These are phyloP conservation scores for Ceratobasidium sp. DNA, from an alignment of 1,284 basidiomycete genomes.

Conservation along the genomic window DNA sequence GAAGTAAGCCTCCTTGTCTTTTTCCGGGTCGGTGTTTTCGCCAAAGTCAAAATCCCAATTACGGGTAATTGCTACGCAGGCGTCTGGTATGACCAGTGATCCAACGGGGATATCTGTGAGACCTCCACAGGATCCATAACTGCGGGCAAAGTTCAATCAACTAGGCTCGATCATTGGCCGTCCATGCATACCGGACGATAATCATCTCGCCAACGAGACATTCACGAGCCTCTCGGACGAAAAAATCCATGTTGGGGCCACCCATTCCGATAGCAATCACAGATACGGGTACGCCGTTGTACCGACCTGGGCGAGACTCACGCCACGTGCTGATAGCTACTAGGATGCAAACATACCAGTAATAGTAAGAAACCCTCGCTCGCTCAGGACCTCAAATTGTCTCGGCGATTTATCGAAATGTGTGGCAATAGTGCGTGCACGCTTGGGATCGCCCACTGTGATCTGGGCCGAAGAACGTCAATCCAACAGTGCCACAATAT, in stretches of 20 bases:
- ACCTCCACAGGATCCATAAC: conserved; percentile 81
- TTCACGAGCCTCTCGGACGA: conserved; percentile 81
- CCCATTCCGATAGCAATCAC: conserved; percentile 88
- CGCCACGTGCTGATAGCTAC: background rate
- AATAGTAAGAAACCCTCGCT: conserved; percentile 80
- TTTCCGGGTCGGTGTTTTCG: conserved; percentile 2
- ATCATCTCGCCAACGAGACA: conserved; percentile 78
- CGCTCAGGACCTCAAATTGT: conserved; percentile 67
- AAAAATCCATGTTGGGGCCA: conserved; percentile 79
- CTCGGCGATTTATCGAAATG: conserved; percentile 60
- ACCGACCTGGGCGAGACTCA: conserved; percentile 50
- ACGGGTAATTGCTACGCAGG: conserved; percentile 69
- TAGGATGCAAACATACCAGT: conserved; percentile 57
- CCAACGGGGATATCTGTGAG: conserved; percentile 73
- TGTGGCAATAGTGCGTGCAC: conserved; percentile 66
- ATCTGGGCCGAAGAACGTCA: conserved; percentile 54
- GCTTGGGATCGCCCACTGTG: conserved; percentile 76
- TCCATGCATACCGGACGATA: conserved; percentile 65
- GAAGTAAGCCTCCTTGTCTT: conserved; percentile 59
- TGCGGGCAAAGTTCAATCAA: conserved; percentile 46
- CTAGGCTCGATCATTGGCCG: background rate
- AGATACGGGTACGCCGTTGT: conserved; percentile 69
- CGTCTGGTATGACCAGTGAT: conserved; percentile 71
- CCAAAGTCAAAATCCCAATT: conserved; percentile 80
- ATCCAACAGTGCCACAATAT: background rate